Conservation (phyloP, 352 stramenopile species). For the Globisporangium lucens region DNA sequence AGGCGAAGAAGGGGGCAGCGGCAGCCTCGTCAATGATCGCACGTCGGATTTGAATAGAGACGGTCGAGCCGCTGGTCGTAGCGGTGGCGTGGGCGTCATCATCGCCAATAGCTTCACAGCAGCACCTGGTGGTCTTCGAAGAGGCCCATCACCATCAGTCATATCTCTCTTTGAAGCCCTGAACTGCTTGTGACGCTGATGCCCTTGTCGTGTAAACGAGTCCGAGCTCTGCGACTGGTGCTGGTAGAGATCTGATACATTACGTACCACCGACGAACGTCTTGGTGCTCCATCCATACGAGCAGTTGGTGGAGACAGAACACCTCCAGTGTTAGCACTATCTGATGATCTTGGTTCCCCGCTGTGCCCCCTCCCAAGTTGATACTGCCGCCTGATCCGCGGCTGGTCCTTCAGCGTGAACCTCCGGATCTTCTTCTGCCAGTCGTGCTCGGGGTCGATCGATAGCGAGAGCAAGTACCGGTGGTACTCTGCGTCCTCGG, state of each 20-base stretch:
- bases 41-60: not conserved
- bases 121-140: not conserved
- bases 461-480: slow-evolving; percentile 53
- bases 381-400: slow-evolving; percentile 20
- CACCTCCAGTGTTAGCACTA: not conserved
- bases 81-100: not conserved
- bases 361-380: not conserved
- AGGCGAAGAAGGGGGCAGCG: not conserved
- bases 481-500: slow-evolving; percentile 53
- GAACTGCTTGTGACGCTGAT: not conserved
- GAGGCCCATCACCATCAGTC: not conserved
- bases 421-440: slow-evolving; percentile 45
- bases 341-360: not conserved
- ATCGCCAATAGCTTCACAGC: not conserved
- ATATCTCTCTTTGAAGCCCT: not conserved
- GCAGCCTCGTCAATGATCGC: no score
- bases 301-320: not conserved
- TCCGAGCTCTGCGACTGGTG: slow-evolving; percentile 3
- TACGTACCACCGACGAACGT: not conserved
- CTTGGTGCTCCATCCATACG: not conserved
- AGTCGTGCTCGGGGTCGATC: slow-evolving; percentile 52
- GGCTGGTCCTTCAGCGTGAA: slow-evolving; percentile 25
- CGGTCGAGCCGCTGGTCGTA: not conserved
- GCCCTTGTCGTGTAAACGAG: not conserved
- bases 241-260: not conserved